A percentile compares a stretch with the other conserved stretches of the same genome.
These are phyloP conservation scores for Fusarium acutatum DNA, from an alignment of 2,329 filamentous ascomycete genomes.

Conservation along the genomic window DNA sequence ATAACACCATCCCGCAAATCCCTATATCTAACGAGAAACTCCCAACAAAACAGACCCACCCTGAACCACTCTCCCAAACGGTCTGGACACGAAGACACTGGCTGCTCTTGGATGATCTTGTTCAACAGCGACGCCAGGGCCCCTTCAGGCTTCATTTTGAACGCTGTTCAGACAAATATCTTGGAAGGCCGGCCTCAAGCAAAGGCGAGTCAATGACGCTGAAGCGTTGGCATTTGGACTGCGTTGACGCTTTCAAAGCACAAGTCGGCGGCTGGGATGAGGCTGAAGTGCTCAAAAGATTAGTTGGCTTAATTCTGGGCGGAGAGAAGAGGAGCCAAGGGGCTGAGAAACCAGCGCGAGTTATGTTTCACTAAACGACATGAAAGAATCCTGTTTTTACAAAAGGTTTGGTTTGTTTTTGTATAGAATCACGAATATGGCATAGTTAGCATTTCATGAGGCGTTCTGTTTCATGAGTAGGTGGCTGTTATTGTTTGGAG, in stretches of 20 bases:
- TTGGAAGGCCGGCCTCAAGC: slow-evolving; percentile 59
- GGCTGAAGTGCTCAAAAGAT: slow-evolving; percentile 57
- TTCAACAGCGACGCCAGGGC: slow-evolving; percentile 57
- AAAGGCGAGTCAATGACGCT: slow-evolving; percentile 58
- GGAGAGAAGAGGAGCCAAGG: slow-evolving; percentile 50
- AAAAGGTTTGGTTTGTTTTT: neutral
- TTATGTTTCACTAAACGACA: slow-evolving; percentile 45
- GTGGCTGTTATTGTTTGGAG: slow-evolving; percentile 25
- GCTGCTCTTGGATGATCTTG: slow-evolving; percentile 60
- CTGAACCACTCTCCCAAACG: slow-evolving; percentile 50
- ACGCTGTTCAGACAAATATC: slow-evolving; percentile 47
- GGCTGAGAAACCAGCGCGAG: slow-evolving; percentile 23
- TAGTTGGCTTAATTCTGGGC: slow-evolving; percentile 62
- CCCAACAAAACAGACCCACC: slow-evolving; percentile 20
- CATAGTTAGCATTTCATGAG: slow-evolving; percentile 28
- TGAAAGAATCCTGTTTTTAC: neutral
- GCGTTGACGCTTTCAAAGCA: slow-evolving; percentile 62
- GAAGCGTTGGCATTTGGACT: slow-evolving; percentile 66
- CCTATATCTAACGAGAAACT: slow-evolving; percentile 43
- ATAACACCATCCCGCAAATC: slow-evolving; percentile 38
- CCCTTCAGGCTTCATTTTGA: slow-evolving; percentile 45
- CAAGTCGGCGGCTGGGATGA: slow-evolving; percentile 62
- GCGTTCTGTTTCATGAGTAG: slow-evolving; percentile 33
- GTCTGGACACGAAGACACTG: slow-evolving; percentile 63
- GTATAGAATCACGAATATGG: slow-evolving; percentile 30